Evolutionary conservation across 2,329 filamentous ascomycete species (phyloP).

Genomic region (Clonostachys sp.): DNA sequence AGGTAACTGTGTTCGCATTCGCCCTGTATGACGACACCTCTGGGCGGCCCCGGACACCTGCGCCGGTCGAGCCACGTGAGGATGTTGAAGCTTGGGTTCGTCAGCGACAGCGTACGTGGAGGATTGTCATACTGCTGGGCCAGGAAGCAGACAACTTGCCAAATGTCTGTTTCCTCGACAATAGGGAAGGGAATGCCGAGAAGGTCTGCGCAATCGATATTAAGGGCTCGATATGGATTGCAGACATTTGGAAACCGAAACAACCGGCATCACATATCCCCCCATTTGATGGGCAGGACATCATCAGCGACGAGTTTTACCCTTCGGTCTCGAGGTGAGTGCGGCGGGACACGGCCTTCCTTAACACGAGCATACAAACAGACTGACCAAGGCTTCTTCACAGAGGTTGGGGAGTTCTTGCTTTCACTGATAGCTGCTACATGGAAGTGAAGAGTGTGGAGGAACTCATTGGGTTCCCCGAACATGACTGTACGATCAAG

Average conservation of each 20-base stretch:
- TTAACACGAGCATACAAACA: background rate
- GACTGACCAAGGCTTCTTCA: background rate
- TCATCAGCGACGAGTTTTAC: constrained; percentile 19
- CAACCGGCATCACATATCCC: constrained; percentile 17
- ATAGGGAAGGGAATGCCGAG: constrained; percentile 39
- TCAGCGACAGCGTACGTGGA: constrained; percentile 40
- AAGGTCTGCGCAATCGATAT: constrained; percentile 48
- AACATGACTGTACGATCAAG: background rate
- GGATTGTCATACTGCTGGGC: constrained; percentile 39
- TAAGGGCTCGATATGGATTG: constrained; percentile 38
- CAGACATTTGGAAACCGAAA: constrained; percentile 43
- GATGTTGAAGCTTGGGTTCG: constrained; percentile 24
- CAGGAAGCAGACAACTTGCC: constrained; percentile 41
- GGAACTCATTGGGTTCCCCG: constrained; percentile 23
- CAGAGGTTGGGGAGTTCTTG: constrained; percentile 45
- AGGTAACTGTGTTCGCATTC: constrained; percentile 49
- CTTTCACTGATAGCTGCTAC: constrained; percentile 38
- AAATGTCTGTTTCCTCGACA: constrained; percentile 44
- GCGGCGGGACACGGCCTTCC: background rate
- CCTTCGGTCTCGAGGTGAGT: constrained; percentile 17
- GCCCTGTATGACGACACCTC: constrained; percentile 19
- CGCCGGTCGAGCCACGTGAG: background rate
- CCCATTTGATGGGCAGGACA: constrained; percentile 1
- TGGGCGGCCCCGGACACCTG: background rate
- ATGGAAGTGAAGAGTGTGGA: constrained; percentile 23